A percentile compares a stretch with the other conserved stretches of the same genome.
Evolutionary conservation across 2,329 filamentous ascomycete genomes (phyloP).

Genomic region (Onygenales sp.): DNA sequence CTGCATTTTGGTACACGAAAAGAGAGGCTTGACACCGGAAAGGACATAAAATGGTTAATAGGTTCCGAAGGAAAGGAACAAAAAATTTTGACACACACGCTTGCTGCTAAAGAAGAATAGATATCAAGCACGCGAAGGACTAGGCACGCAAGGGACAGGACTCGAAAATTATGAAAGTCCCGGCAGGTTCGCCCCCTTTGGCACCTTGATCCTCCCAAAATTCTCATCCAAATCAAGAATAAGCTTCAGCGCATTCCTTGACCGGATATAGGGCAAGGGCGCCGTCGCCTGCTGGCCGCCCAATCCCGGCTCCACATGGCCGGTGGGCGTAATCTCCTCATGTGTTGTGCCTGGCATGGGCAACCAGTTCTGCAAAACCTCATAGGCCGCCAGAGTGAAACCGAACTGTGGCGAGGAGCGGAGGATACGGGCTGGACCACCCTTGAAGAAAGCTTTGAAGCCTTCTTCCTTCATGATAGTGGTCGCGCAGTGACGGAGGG

Average conservation of each 20-base stretch:
- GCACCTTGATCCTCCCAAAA: constrained; percentile 66
- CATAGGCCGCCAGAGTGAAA: constrained; percentile 92
- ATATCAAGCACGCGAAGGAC: background rate
- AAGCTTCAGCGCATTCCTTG: constrained; percentile 87
- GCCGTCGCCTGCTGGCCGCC: constrained; percentile 55
- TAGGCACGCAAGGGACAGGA: background rate
- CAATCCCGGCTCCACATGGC: constrained; percentile 54
- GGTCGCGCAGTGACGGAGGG: constrained; percentile 71
- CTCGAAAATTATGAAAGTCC: constrained; percentile 3
- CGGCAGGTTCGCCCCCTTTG: constrained; percentile 22
- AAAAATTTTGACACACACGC: background rate
- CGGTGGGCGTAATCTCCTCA: constrained; percentile 45
- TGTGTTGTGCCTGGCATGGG: constrained; percentile 62
- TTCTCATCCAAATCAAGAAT: constrained; percentile 90
- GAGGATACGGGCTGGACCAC: constrained; percentile 87
- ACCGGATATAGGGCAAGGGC: constrained; percentile 58
- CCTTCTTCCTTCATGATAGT: constrained; percentile 87
- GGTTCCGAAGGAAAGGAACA: too few relatives aligned
- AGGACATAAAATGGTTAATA: background rate
- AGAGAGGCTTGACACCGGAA: background rate
- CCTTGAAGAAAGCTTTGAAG: constrained; percentile 96
- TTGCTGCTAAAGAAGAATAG: background rate
- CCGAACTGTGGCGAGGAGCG: constrained; percentile 95
- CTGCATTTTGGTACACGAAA: background rate
- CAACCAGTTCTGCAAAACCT: constrained; percentile 71